Evolutionary conservation across 2,329 filamentous ascomycete species (phyloP).

Genomic region (Arthrobotrys iridis): DNA sequence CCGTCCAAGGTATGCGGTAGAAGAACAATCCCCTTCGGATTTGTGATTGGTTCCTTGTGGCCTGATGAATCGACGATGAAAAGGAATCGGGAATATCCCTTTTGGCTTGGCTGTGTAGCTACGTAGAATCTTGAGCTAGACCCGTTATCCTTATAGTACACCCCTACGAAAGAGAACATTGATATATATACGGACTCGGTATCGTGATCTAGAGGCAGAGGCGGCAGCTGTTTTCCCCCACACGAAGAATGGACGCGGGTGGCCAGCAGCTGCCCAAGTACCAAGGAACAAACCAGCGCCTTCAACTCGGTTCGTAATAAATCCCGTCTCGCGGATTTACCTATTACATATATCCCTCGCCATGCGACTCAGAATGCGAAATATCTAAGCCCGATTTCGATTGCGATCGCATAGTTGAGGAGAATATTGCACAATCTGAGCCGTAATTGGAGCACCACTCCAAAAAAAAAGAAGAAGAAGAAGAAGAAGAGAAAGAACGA

Average conservation of each 20-base stretch:
- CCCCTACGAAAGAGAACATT: constrained; percentile 29
- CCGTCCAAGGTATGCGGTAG: constrained; percentile 8
- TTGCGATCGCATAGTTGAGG: neutral
- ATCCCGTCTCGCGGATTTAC: neutral
- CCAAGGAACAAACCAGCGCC: constrained; percentile 6
- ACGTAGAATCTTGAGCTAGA: constrained; percentile 28
- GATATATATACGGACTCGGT: constrained; percentile 34
- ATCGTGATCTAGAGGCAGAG: neutral
- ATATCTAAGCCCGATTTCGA: neutral
- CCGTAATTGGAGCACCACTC: neutral
- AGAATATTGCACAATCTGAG: neutral
- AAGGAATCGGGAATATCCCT: neutral
- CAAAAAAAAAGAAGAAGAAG: neutral
- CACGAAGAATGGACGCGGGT: neutral
- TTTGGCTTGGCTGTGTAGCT: neutral
- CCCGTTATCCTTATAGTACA: constrained; percentile 40
- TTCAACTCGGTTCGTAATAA: neutral
- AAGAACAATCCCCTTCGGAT: constrained; percentile 8
- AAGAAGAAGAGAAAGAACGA: neutral
- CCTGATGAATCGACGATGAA: constrained; percentile 41
- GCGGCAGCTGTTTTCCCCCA: constrained; percentile 17
- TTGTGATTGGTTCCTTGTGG: constrained; percentile 31
- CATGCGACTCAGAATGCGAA: neutral
- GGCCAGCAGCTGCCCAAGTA: too few species aligned
- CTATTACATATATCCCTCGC: neutral